These are phyloP conservation scores for Suillus cothurnatus DNA, from an alignment of 768 basidiomycete genomes.

Conservation along the genomic window DNA sequence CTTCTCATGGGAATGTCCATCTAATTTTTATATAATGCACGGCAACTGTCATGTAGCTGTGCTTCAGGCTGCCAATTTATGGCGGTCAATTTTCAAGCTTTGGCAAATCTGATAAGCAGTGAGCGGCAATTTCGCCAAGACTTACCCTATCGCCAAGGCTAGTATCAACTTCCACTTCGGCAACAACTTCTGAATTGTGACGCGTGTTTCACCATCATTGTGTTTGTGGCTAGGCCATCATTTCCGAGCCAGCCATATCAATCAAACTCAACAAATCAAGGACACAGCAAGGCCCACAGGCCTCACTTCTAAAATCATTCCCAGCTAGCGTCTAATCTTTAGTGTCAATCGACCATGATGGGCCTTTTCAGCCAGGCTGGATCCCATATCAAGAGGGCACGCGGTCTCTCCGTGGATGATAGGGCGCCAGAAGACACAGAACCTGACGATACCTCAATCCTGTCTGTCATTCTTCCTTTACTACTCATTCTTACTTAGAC, in stretches of 20 bases:
- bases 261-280: constrained; percentile 3
- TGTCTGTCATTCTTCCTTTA: constrained; percentile 54
- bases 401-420: constrained; percentile 65
- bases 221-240: neutral
- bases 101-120: neutral
- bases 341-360: constrained; percentile 57
- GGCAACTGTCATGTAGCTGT: constrained; percentile 1
- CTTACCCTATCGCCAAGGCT: neutral
- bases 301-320: neutral
- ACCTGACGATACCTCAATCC: constrained; percentile 87
- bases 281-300: constrained; percentile 2
- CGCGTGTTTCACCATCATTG: constrained; percentile 1
- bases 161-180: neutral
- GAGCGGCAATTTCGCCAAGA: neutral
- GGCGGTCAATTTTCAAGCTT: neutral
- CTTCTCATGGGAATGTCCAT: neutral
- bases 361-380: constrained; percentile 75
- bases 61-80: neutral
- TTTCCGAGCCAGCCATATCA: constrained; percentile 3
- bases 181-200: neutral
- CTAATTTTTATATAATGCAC: neutral
- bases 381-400: constrained; percentile 66
- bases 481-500: constrained; percentile 24
- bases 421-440: constrained; percentile 80
- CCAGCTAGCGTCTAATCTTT: constrained; percentile 1